A percentile compares a stretch with the other conserved stretches of the same genome.
phyloP scores from a whole-genome alignment of 306 rosid species.

The Cajanus cajan region DNA sequence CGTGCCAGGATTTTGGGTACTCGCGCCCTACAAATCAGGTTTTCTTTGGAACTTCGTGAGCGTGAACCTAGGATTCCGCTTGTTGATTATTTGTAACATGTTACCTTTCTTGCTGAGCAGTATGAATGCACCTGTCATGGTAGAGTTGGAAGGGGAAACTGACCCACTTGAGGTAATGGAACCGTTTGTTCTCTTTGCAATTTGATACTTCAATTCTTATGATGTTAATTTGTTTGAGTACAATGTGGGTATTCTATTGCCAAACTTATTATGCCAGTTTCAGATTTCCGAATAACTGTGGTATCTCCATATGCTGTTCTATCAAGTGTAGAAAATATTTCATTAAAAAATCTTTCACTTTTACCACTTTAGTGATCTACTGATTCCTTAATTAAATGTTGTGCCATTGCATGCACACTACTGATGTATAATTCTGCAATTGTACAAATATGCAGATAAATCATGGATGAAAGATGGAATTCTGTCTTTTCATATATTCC shows the following conservation, averaged over 20 bases:
- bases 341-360: background rate
- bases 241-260: background rate
- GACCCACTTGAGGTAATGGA: slow-evolving; percentile 84
- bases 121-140: slow-evolving; percentile 98
- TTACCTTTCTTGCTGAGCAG: slow-evolving; percentile 42
- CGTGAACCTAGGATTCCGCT: background rate
- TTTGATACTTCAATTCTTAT: background rate
- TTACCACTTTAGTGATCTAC: background rate
- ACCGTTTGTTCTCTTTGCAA: background rate
- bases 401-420: background rate
- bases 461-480: background rate
- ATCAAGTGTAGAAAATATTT: background rate
- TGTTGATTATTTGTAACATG: background rate
- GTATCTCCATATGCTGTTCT: background rate
- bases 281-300: background rate
- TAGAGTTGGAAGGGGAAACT: slow-evolving; percentile 91
- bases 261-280: background rate
- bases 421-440: background rate
- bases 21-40: slow-evolving; percentile 97
- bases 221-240: background rate
- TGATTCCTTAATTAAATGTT: background rate
- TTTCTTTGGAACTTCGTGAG: background rate
- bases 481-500: background rate
- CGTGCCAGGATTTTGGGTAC: slow-evolving; percentile 95
- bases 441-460: background rate